Conservation (phyloP, 345 rosid genomes). For the Arabidopsis thaliana region DNA sequence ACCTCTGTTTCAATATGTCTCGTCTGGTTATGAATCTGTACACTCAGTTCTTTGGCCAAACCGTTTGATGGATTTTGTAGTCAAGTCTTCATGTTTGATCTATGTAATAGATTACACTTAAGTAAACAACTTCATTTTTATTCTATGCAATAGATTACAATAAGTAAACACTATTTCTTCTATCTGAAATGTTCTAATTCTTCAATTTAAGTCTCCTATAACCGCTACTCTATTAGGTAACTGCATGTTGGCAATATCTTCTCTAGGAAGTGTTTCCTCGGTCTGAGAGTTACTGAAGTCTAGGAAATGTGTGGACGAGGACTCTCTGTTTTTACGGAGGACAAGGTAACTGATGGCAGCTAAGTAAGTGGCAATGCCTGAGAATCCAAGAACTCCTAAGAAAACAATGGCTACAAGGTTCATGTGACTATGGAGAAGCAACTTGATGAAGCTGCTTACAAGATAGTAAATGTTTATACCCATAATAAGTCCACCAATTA, state of each 20-base stretch:
- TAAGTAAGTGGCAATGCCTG: constrained; percentile 62
- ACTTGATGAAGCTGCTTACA: constrained; percentile 57
- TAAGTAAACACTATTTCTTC: constrained; percentile 1
- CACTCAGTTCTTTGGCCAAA: too few species aligned
- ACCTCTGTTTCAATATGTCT: constrained; percentile 19
- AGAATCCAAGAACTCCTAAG: constrained; percentile 67
- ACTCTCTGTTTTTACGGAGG: constrained; percentile 60
- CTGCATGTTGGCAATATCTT: constrained; percentile 74
- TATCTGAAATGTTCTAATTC: neutral
- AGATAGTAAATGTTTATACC: constrained; percentile 76
- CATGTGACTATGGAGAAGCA: constrained; percentile 58
- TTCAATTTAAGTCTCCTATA: constrained; percentile 36
- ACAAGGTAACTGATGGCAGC: constrained; percentile 77
- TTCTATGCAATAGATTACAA: neutral
- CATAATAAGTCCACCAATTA: constrained; percentile 78
- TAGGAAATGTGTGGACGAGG: constrained; percentile 48
- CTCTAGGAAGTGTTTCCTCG: constrained; percentile 54
- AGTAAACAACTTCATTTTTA: constrained; percentile 1
- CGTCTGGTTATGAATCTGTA: neutral
- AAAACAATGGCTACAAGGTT: constrained; percentile 52
- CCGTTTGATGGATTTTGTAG: constrained; percentile 27
- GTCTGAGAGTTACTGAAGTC: constrained; percentile 48
- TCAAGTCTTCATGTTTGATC: constrained; percentile 7
- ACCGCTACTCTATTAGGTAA: constrained; percentile 55
- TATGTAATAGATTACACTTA: neutral